Percentiles rank a stretch among this genome's conserved stretches.
Conservation (phyloP, 2,329 filamentous ascomycete species). For the Alternaria tenuissima region DNA sequence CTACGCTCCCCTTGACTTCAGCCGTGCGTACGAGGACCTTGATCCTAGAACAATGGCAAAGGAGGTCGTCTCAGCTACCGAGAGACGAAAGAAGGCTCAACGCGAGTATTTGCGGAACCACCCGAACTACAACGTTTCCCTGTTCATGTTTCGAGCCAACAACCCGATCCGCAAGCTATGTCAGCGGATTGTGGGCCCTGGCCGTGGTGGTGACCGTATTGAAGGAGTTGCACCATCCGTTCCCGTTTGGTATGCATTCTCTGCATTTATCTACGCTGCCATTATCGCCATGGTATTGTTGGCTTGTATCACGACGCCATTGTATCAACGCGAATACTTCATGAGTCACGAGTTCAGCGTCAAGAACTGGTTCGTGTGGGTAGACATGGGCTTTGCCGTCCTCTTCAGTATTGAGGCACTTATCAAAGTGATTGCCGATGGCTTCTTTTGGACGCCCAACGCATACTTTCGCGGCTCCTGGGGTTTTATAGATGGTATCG, state of each 20-base stretch:
- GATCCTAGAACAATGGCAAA: slow-evolving; percentile 89
- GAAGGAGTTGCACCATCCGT: slow-evolving; percentile 91
- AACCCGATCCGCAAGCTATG: slow-evolving; percentile 84
- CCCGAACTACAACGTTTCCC: slow-evolving; percentile 89
- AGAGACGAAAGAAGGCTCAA: slow-evolving; percentile 85
- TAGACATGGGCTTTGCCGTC: slow-evolving; percentile 86
- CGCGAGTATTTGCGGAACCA: slow-evolving; percentile 87
- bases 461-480: slow-evolving; percentile 96
- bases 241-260: slow-evolving; percentile 90
- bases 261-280: slow-evolving; percentile 89
- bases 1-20: slow-evolving; percentile 80
- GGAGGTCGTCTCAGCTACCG: slow-evolving; percentile 84
- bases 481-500: slow-evolving; percentile 93
- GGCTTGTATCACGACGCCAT: slow-evolving; percentile 90
- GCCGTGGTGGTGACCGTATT: slow-evolving; percentile 83
- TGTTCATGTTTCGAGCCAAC: slow-evolving; percentile 83
- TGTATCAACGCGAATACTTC: slow-evolving; percentile 92
- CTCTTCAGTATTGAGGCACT: slow-evolving; percentile 85
- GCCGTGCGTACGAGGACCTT: slow-evolving; percentile 75
- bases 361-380: slow-evolving; percentile 93
- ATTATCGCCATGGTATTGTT: slow-evolving; percentile 98
- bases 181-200: slow-evolving; percentile 89
- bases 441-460: slow-evolving; percentile 95
- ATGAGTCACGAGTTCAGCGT: slow-evolving; percentile 65
- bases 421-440: slow-evolving; percentile 95